Conservation (phyloP, 306 rosid species). For the Vigna angularis region DNA sequence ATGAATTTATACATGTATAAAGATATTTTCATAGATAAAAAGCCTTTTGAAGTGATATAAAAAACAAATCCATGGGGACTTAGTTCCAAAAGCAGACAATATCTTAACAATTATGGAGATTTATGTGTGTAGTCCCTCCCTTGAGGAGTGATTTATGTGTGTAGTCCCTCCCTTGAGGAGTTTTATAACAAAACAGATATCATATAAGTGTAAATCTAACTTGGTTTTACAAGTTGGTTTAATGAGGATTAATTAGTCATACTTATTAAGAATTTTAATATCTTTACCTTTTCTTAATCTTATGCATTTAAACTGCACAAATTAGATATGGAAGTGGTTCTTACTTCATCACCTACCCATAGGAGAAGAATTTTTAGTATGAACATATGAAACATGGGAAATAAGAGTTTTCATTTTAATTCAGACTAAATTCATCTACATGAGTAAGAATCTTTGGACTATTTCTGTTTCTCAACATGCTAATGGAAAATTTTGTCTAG, state of each 20-base stretch:
- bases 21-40: no score
- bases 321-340: background rate
- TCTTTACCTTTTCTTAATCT: background rate
- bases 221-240: no score
- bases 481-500: background rate
- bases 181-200: no score
- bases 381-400: background rate
- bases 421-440: background rate
- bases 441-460: background rate
- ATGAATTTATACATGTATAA: no score
- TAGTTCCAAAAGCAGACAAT: no score
- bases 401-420: background rate
- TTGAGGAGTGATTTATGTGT: no score
- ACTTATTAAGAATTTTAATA: background rate
- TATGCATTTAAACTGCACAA: slow-evolving; percentile 4
- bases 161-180: no score
- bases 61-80: fast-evolving
- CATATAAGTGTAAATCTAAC: no score
- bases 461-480: background rate
- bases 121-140: no score
- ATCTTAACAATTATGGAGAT: no score
- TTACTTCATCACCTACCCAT: background rate
- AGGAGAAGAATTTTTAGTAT: background rate
- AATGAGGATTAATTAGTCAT: no score
- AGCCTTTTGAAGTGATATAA: fast-evolving